These are phyloP conservation scores for Cruciata laevipes DNA, from an alignment of 257 asterid genomes.

Conservation along the genomic window DNA sequence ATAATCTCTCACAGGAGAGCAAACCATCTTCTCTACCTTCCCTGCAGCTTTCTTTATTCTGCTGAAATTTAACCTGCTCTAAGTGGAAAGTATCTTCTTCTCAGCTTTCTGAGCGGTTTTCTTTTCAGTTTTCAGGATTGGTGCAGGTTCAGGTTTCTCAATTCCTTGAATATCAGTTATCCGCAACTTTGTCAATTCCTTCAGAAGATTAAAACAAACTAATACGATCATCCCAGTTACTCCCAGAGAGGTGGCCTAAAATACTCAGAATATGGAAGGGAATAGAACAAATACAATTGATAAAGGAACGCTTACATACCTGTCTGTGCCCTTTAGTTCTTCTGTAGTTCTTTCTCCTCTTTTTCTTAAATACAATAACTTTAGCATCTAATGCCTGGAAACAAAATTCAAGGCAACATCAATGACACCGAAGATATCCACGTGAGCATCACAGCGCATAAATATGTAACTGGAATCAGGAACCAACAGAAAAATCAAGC, in stretches of 20 bases:
- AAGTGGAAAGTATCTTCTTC: not conserved
- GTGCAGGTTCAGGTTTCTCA: conserved; percentile 43
- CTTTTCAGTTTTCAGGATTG: conserved; percentile 25
- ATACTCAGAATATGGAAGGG: not conserved
- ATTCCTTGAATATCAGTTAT: conserved; percentile 76
- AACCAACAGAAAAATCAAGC: not conserved
- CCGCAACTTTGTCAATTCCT: conserved; percentile 91
- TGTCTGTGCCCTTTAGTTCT: conserved; percentile 89
- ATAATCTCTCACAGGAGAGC: conserved; percentile 33
- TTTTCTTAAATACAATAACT: conserved; percentile 92
- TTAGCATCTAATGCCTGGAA: conserved; percentile 88
- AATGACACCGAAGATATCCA: not conserved
- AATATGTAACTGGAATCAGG: not conserved
- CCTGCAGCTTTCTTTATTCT: conserved; percentile 3
- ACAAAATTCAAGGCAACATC: not conserved
- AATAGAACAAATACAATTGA: conserved; percentile 1
- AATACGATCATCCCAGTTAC: not conserved
- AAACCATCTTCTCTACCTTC: conserved; percentile 34
- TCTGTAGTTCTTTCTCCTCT: conserved; percentile 92
- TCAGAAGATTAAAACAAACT: conserved; percentile 10
- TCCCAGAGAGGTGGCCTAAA: not conserved
- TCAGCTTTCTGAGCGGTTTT: conserved; percentile 16
- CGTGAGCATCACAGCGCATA: not conserved
- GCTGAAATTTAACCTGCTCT: not conserved
- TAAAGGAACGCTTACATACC: conserved; percentile 34